Conservation (phyloP, 164 flowering plant species). For the Vitis rotundifolia region DNA sequence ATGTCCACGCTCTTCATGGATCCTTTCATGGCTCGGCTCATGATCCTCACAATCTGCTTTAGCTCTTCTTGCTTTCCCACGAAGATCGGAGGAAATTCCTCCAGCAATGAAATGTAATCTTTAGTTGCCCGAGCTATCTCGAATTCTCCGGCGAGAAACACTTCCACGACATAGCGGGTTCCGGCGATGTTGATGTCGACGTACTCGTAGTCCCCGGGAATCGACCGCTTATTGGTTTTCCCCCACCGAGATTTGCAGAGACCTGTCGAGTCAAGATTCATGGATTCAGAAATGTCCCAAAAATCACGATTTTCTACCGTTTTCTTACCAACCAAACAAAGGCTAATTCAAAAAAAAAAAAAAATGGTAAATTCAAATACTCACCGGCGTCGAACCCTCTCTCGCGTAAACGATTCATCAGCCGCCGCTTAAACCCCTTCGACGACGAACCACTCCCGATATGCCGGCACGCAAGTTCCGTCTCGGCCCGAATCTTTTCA, state of each 20-base stretch:
- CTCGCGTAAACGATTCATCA: constrained; percentile 54
- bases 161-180: constrained; percentile 61
- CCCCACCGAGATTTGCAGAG: constrained; percentile 83
- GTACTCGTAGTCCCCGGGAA: constrained; percentile 69
- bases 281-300: too few species aligned
- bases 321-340: not conserved
- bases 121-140: constrained; percentile 68
- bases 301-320: not conserved
- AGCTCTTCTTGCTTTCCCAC: constrained; percentile 51
- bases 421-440: constrained; percentile 39
- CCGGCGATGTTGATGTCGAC: constrained; percentile 48
- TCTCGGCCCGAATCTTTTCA: constrained; percentile 27
- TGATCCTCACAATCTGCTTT: constrained; percentile 53
- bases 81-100: constrained; percentile 47
- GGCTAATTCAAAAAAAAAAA: not conserved
- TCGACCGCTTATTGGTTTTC: constrained; percentile 29
- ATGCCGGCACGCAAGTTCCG: constrained; percentile 27
- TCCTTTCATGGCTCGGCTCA: constrained; percentile 56
- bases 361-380: not conserved
- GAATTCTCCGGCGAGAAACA: constrained; percentile 48
- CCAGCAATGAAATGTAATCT: constrained; percentile 41
- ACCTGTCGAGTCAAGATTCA: constrained; percentile 31
- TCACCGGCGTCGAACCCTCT: constrained; percentile 72
- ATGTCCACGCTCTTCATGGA: constrained; percentile 58
- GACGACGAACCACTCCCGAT: constrained; percentile 20